phyloP scores from a whole-genome alignment of 306 rosid species.

The Rosa chinensis region DNA sequence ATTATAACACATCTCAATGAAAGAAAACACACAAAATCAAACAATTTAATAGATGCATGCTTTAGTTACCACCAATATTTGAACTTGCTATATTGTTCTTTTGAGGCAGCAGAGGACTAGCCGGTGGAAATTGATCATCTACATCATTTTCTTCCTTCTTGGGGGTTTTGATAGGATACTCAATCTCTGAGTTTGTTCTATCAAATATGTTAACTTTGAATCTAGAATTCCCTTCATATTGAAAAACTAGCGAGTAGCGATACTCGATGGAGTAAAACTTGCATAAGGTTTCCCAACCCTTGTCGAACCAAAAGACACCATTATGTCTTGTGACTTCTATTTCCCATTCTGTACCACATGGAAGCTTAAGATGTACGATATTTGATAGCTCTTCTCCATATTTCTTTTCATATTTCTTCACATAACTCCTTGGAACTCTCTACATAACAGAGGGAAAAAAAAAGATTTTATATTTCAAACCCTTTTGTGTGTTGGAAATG shows the following conservation, averaged over 20 bases:
- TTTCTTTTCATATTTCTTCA: not conserved
- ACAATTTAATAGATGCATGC: not conserved
- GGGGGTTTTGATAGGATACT: not conserved
- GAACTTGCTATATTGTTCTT: not conserved
- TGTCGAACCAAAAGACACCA: not conserved
- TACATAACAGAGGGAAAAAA: not conserved
- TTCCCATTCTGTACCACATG: slow-evolving; percentile 9
- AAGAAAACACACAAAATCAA: too few relatives aligned
- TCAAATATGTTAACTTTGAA: slow-evolving; percentile 16
- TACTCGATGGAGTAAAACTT: not conserved
- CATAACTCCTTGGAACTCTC: slow-evolving; percentile 7
- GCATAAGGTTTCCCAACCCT: slow-evolving; percentile 16
- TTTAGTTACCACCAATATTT: not conserved
- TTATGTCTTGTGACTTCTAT: not conserved
- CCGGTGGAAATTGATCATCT: not conserved
- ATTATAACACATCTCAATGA: too few relatives aligned
- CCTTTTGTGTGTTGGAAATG: too few relatives aligned
- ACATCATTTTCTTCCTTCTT: not conserved
- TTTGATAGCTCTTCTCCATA: not conserved
- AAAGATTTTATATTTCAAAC: too few relatives aligned
- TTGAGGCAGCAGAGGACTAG: not conserved
- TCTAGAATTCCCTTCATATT: not conserved
- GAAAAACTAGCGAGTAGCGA: not conserved
- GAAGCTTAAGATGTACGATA: not conserved
- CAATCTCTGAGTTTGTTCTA: not conserved